These are phyloP conservation scores for Coprinopsis cinerea DNA, from an alignment of 768 basidiomycete genomes.

Conservation along the genomic window DNA sequence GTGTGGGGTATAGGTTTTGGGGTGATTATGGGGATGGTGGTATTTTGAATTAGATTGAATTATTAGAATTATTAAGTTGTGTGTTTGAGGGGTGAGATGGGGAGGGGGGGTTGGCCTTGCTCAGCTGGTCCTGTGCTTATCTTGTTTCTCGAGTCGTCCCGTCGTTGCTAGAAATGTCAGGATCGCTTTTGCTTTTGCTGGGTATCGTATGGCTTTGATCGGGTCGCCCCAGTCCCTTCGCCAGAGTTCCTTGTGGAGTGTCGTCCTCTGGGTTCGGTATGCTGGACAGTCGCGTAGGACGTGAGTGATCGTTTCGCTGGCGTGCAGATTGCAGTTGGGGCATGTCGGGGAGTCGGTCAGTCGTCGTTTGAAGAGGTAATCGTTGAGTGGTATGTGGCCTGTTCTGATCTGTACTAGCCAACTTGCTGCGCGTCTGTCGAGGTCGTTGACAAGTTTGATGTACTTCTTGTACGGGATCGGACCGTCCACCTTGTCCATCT, in stretches of 20 bases:
- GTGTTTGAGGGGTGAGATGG: too few species aligned
- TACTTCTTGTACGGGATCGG: conserved; percentile 14
- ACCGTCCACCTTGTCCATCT: conserved; percentile 9
- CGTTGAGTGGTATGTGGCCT: conserved; percentile 23
- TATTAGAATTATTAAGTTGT: too few species aligned
- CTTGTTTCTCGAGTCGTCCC: too few species aligned
- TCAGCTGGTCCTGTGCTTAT: too few species aligned
- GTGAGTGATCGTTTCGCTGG: conserved; percentile 8
- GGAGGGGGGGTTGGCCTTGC: too few species aligned
- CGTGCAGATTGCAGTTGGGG: background rate
- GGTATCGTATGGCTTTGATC: background rate
- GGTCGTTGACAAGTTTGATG: conserved; percentile 4
- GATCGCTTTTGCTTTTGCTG: background rate
- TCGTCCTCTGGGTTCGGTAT: background rate
- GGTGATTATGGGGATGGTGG: too few species aligned
- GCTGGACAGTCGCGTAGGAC: conserved; percentile 4
- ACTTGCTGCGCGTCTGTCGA: conserved; percentile 9
- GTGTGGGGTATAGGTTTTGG: too few species aligned
- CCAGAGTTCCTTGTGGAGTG: background rate
- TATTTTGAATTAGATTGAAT: too few species aligned
- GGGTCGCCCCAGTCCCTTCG: background rate
- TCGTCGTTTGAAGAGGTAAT: conserved; percentile 5
- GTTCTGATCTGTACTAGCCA: conserved; percentile 23
- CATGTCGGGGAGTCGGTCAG: conserved; percentile 1
- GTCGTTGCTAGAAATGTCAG: too few species aligned